These are phyloP conservation scores for Debaryomyces prosopidis DNA, from an alignment of 805 yeast genomes.

Conservation along the genomic window DNA sequence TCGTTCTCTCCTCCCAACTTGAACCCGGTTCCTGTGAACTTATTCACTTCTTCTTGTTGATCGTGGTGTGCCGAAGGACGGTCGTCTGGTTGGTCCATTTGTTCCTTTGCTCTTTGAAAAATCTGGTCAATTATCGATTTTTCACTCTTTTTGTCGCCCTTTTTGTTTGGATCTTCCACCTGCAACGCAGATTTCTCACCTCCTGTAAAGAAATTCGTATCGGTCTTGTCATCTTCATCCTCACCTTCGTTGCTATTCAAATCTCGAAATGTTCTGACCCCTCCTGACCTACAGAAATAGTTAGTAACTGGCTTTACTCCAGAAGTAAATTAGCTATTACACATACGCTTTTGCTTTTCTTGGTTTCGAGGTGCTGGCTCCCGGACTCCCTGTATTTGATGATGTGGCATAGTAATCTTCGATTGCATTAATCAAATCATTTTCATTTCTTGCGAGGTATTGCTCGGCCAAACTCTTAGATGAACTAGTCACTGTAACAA, in stretches of 20 bases:
- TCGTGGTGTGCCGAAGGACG: conserved; percentile 34
- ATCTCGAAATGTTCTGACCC: conserved; percentile 40
- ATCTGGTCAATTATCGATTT: conserved; percentile 64
- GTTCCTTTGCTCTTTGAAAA: conserved; percentile 58
- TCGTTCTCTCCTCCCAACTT: conserved; percentile 49
- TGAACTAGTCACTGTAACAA: conserved; percentile 36
- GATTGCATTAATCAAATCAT: conserved; percentile 39
- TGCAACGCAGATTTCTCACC: conserved; percentile 78
- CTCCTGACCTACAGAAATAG: conserved; percentile 12
- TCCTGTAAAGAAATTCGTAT: conserved; percentile 59
- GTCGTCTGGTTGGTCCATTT: conserved; percentile 37
- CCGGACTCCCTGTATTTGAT: conserved; percentile 2
- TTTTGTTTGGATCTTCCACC: conserved; percentile 69
- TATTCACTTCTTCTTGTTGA: conserved; percentile 16
- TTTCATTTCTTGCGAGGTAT: conserved; percentile 35
- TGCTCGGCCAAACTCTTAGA: conserved; percentile 39
- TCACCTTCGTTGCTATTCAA: conserved; percentile 43
- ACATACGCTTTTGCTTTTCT: neutral
- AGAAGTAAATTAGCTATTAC: neutral
- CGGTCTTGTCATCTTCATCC: conserved; percentile 55
- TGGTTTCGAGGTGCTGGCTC: neutral
- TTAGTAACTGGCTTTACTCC: neutral
- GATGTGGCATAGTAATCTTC: conserved; percentile 39
- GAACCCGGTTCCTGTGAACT: conserved; percentile 53
- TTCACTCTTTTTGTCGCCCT: conserved; percentile 31